Evolutionary conservation across 1,284 basidiomycete genomes (phyloP), one percentile per base, ranked within the genome.

Genomic region (Sporisorium reilianum): DNA sequence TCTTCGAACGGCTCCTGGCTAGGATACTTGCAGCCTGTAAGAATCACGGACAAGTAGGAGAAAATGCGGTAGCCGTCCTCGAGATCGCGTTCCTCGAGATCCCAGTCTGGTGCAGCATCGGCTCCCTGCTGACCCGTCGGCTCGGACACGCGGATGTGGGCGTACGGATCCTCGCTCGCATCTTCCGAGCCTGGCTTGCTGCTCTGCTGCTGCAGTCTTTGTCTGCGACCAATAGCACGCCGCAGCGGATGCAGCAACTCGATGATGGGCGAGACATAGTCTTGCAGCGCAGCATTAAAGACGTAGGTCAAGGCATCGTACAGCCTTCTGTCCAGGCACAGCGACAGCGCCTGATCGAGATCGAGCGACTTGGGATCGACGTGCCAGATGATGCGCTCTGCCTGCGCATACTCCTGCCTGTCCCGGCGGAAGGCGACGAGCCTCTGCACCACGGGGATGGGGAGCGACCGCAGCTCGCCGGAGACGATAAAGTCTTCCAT

Each of bases 251-350:
- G 68, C 41, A 77, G 87, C 11, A 98, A 87, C 78, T 94, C 92
- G 61, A 96, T 92, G 7, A 98, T 86, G 0, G 97, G 96, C 2
- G 93, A 90, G 23, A 95, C 90, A 77, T 92, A 97, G 84, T 99
- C 97, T 63, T 88, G 88, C 79, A 99, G 86, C 2, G 94, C 93
- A 41, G 91, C 89, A 12, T 92, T 97, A 85, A 95, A 97, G 38
- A 99, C 91, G 83, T 97, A 95, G 67, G 96, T 92, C 66, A 99
- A 88, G 0, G 96, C 95, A 81, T 98, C 96, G 87, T 95, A 97
- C 2, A 99, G 88, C 30, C 89, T 88, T 79, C 94, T 89, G 58
- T 87, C 88, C 80, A 93, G 90, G 81, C 97, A 99, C 5, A 99
- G 87, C 18, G 86, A 89, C 67, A 98, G 91, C 0, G 92, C 92